phyloP scores from a whole-genome alignment of 805 yeast species.

The Blastobotrys muscicola region DNA sequence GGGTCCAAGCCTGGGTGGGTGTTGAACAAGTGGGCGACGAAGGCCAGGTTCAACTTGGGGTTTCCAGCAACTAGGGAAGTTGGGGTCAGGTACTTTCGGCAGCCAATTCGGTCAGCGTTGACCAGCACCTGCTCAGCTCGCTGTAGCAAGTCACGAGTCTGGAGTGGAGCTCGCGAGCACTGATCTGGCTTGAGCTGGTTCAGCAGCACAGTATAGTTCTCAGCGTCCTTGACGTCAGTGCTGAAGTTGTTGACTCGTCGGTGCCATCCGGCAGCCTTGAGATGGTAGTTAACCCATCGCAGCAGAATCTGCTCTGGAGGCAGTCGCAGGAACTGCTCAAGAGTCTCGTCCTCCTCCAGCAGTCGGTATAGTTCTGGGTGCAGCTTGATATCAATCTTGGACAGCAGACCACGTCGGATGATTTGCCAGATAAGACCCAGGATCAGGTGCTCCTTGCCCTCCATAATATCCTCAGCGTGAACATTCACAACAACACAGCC shows the following conservation, averaged over 20 bases:
- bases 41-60: constrained; percentile 92
- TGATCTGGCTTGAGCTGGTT: constrained; percentile 77
- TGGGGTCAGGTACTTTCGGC: constrained; percentile 92
- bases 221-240: constrained; percentile 87
- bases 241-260: constrained; percentile 83
- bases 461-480: constrained; percentile 93
- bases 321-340: constrained; percentile 90
- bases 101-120: constrained; percentile 84
- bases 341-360: constrained; percentile 91
- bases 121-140: constrained; percentile 82
- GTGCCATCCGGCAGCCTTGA: constrained; percentile 83
- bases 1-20: constrained; percentile 97
- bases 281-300: constrained; percentile 96
- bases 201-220: constrained; percentile 81
- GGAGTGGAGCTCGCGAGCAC: constrained; percentile 77
- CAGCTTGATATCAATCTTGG: constrained; percentile 89
- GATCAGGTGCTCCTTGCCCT: constrained; percentile 92
- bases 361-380: constrained; percentile 95
- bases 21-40: constrained; percentile 94
- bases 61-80: constrained; percentile 89
- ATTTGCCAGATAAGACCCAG: constrained; percentile 97
- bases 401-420: constrained; percentile 87
- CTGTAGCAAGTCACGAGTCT: constrained; percentile 59
- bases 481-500: constrained; percentile 98
- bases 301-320: constrained; percentile 96